Evolutionary conservation across 106 monocot species (phyloP).

Genomic region (Acorus calamus): DNA sequence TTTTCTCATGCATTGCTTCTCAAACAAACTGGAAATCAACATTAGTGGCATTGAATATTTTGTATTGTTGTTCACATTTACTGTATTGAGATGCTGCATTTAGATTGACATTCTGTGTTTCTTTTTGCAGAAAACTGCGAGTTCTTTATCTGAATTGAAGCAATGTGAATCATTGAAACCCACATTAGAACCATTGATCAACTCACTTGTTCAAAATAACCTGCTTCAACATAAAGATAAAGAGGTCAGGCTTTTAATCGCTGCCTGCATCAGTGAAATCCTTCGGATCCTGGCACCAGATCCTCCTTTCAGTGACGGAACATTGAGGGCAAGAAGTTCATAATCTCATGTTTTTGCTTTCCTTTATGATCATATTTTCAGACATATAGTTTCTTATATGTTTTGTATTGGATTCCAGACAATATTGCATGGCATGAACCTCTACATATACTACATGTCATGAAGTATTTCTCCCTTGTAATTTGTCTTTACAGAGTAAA

Average conservation of each 20-base stretch:
- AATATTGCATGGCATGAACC: no score
- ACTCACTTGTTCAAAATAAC: constrained; percentile 41
- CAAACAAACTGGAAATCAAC: no score
- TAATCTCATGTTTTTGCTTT: no score
- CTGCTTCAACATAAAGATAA: constrained; percentile 75
- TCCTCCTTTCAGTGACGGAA: constrained; percentile 64
- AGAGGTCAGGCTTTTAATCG: constrained; percentile 70
- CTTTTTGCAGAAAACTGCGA: constrained; percentile 57
- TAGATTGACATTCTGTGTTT: not conserved
- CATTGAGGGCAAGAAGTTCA: constrained; percentile 50
- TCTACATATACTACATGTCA: no score
- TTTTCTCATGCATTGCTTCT: no score
- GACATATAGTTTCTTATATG: not conserved
- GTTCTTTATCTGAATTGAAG: constrained; percentile 41
- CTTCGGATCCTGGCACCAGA: constrained; percentile 78
- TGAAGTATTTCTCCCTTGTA: no score
- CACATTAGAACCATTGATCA: constrained; percentile 30
- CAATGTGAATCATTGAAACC: constrained; percentile 39
- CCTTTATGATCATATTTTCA: no score
- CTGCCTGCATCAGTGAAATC: constrained; percentile 69
- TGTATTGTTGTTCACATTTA: not conserved
- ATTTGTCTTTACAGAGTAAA: no score
- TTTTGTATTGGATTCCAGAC: not conserved
- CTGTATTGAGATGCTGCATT: not conserved
- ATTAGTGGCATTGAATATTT: not conserved